Evolutionary conservation across 345 rosid genomes (phyloP).

Genomic region (Viola odorata): DNA sequence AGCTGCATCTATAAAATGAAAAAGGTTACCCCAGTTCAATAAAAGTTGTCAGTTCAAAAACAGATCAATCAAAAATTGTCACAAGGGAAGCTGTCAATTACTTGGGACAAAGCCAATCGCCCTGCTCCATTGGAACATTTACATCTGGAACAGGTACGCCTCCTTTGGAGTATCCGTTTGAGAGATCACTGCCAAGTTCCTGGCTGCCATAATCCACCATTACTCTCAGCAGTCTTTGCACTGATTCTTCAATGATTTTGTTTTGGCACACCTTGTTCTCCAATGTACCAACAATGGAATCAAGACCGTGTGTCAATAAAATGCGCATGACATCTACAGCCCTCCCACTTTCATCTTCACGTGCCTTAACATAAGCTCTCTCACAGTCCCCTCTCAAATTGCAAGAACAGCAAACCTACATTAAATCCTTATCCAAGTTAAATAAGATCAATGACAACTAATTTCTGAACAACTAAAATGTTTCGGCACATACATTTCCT

Average conservation of each 20-base stretch:
- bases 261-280: constrained; percentile 60
- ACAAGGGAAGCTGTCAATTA: constrained; percentile 19
- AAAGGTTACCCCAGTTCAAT: not conserved
- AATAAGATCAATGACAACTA: not conserved
- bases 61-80: not conserved
- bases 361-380: constrained; percentile 67
- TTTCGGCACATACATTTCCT: constrained; percentile 47
- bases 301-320: constrained; percentile 62
- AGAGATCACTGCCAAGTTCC: constrained; percentile 27
- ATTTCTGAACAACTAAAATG: not conserved
- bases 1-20: constrained; percentile 55
- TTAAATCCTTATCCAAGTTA: constrained; percentile 7
- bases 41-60: no score
- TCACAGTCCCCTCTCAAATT: constrained; percentile 81
- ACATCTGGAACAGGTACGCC: not conserved
- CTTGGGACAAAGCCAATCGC: constrained; percentile 85
- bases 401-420: constrained; percentile 85
- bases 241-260: constrained; percentile 59
- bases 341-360: constrained; percentile 56
- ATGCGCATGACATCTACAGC: constrained; percentile 85
- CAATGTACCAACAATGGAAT: constrained; percentile 37
- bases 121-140: constrained; percentile 49
- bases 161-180: constrained; percentile 13
- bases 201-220: constrained; percentile 38
- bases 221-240: constrained; percentile 58